phyloP scores from a whole-genome alignment of 2,329 filamentous ascomycete genomes.

The Sporothrix variecibatus region DNA sequence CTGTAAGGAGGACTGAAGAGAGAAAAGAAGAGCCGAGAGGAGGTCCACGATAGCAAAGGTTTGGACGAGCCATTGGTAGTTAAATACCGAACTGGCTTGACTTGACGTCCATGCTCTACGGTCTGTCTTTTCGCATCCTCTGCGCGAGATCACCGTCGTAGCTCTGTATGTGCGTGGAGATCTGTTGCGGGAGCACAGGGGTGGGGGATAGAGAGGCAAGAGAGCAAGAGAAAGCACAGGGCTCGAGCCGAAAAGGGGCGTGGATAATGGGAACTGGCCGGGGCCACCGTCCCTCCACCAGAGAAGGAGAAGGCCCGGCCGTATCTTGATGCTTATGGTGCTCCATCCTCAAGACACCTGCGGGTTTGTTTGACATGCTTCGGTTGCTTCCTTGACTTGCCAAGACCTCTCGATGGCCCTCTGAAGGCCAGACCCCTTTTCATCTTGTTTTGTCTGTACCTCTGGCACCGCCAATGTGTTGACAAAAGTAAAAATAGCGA shows the following conservation, averaged over 20 bases:
- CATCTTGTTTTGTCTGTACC: conserved; percentile 19
- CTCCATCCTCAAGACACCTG: conserved; percentile 4
- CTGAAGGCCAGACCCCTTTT: background rate
- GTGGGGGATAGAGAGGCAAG: background rate
- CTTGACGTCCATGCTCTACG: background rate
- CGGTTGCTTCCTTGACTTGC: background rate
- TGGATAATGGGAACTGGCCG: background rate
- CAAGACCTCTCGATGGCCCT: conserved; percentile 5
- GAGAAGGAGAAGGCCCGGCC: background rate
- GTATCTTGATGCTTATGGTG: conserved; percentile 12
- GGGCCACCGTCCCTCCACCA: background rate
- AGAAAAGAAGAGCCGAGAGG: conserved; percentile 24
- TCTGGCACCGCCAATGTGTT: conserved; percentile 3
- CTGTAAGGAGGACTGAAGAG: conserved; percentile 30
- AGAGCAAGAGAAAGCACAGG: background rate
- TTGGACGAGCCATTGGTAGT: conserved; percentile 21
- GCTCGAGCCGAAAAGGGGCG: background rate
- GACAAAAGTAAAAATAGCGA: conserved; percentile 16
- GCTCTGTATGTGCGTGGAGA: conserved; percentile 17
- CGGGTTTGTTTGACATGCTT: conserved; percentile 2
- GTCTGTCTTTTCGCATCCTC: conserved; percentile 4
- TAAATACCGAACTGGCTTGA: conserved; percentile 22
- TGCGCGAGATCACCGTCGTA: conserved; percentile 20
- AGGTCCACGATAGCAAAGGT: conserved; percentile 16
- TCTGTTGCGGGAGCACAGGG: conserved; percentile 22